Evolutionary conservation across 2,329 filamentous ascomycete genomes (phyloP).

Genomic region (Ophiostoma fasciatum): DNA sequence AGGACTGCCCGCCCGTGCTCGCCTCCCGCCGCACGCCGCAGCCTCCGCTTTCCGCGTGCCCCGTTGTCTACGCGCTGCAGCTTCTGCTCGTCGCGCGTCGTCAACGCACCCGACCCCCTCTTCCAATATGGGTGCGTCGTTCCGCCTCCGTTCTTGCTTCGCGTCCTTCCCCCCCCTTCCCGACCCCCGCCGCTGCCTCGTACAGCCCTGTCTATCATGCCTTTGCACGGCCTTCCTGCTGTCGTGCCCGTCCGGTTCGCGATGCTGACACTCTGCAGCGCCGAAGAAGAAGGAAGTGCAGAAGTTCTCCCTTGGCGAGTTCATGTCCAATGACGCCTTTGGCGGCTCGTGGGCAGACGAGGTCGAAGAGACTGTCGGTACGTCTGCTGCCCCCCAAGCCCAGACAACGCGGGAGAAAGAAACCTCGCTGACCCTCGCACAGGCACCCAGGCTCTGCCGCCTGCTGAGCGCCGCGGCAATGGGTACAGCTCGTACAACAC

Average conservation of each 20-base stretch:
- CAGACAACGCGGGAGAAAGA: too few species aligned
- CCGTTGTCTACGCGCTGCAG: conserved; percentile 17
- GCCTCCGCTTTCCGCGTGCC: not conserved
- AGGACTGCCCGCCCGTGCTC: not conserved
- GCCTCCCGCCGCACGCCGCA: conserved; percentile 3
- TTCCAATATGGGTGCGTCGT: conserved; percentile 20
- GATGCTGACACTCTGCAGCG: too few species aligned
- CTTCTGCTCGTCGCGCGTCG: conserved; percentile 18
- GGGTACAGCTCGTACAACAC: conserved; percentile 14
- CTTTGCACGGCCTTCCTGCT: not conserved
- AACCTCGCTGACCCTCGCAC: not conserved
- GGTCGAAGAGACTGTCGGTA: conserved; percentile 81
- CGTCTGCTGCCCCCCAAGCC: conserved; percentile 21
- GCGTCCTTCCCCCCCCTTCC: too few species aligned
- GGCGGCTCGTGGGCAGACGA: conserved; percentile 96
- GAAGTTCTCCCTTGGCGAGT: conserved; percentile 96
- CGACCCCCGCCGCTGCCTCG: too few species aligned
- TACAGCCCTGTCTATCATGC: too few species aligned
- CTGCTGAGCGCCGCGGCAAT: conserved; percentile 29
- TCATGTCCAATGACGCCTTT: conserved; percentile 66
- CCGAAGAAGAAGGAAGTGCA: conserved; percentile 86
- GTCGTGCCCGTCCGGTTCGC: too few species aligned
- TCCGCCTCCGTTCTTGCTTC: too few species aligned
- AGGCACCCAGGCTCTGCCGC: conserved; percentile 38
- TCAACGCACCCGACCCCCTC: conserved; percentile 8